Percentiles rank a stretch among this genome's conserved stretches.
These are phyloP conservation scores for Curvularia sp. DNA, from an alignment of 2,329 filamentous ascomycete genomes.

Conservation along the genomic window DNA sequence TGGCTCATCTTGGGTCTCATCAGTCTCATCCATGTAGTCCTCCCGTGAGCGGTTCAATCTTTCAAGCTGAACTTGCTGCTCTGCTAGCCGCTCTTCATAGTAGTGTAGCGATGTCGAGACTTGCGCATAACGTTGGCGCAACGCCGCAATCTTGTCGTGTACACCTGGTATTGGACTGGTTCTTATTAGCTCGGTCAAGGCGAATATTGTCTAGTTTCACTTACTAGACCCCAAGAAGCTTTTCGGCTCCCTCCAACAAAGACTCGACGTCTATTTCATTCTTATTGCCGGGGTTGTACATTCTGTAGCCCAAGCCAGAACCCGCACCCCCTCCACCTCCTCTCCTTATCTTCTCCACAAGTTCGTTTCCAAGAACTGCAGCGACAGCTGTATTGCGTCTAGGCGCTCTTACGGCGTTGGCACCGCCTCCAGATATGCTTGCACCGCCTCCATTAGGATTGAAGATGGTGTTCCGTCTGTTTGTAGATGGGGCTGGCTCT, in stretches of 20 bases:
- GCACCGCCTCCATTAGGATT: slow-evolving; percentile 45
- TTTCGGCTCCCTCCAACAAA: slow-evolving; percentile 84
- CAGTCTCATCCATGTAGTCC: slow-evolving; percentile 64
- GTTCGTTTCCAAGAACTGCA: slow-evolving; percentile 83
- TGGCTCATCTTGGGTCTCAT: slow-evolving; percentile 52
- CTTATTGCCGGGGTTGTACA: slow-evolving; percentile 56
- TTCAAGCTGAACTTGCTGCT: slow-evolving; percentile 76
- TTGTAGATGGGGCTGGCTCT: slow-evolving; percentile 52
- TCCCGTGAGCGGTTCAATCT: slow-evolving; percentile 70
- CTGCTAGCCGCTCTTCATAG: slow-evolving; percentile 80
- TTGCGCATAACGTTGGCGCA: slow-evolving; percentile 74
- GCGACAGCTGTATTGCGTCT: slow-evolving; percentile 84
- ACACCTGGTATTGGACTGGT: slow-evolving; percentile 75
- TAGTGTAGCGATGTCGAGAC: slow-evolving; percentile 76
- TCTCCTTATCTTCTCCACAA: slow-evolving; percentile 79
- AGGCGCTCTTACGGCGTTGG: slow-evolving; percentile 60
- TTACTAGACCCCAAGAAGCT: slow-evolving; percentile 84
- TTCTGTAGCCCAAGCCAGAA: slow-evolving; percentile 54
- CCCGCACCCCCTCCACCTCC: slow-evolving; percentile 63
- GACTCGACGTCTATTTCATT: slow-evolving; percentile 87
- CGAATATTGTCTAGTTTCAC: slow-evolving; percentile 30
- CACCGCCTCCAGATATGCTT: slow-evolving; percentile 47
- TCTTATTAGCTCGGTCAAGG: slow-evolving; percentile 13
- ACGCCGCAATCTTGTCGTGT: slow-evolving; percentile 73
- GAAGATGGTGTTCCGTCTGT: slow-evolving; percentile 59